Percentiles rank a stretch among this genome's conserved stretches.
Conservation (phyloP, 768 basidiomycete genomes). For the Crepidotus variabilis region DNA sequence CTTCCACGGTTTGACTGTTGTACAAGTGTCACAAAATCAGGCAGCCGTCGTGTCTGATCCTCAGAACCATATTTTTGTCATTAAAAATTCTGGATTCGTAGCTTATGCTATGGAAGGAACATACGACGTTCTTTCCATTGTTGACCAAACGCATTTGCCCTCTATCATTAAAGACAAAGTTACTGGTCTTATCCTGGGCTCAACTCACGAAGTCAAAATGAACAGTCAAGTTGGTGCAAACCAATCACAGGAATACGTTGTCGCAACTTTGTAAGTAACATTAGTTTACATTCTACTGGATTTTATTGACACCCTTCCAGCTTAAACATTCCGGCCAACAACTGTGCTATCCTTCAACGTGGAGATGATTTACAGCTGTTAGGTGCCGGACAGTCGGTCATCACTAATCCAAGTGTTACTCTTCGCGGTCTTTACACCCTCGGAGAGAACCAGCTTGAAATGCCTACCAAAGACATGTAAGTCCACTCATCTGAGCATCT, state of each 20-base stretch:
- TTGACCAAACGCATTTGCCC: constrained; percentile 80
- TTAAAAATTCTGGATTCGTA: constrained; percentile 77
- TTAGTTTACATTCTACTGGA: not conserved
- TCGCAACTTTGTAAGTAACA: constrained; percentile 66
- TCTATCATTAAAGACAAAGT: constrained; percentile 55
- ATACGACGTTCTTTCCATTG: constrained; percentile 75
- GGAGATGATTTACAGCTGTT: constrained; percentile 78
- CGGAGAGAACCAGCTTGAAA: constrained; percentile 81
- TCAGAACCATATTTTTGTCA: constrained; percentile 74
- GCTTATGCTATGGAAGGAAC: constrained; percentile 75
- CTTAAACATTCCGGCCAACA: constrained; percentile 81
- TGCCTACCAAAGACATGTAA: constrained; percentile 86
- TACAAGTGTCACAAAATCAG: constrained; percentile 82
- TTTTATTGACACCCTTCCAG: constrained; percentile 28
- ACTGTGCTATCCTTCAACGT: constrained; percentile 80
- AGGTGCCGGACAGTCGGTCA: constrained; percentile 78
- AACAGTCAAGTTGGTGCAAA: constrained; percentile 44
- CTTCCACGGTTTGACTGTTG: constrained; percentile 77
- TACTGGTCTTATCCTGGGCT: constrained; percentile 63
- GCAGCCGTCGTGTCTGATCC: constrained; percentile 79
- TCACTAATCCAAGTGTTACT: constrained; percentile 82
- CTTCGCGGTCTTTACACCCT: constrained; percentile 76
- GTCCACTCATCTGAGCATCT: constrained; percentile 17
- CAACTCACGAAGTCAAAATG: constrained; percentile 79
- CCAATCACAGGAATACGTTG: constrained; percentile 62